Base-by-base conservation (phyloP, 1,139 yeast species). In the Zygosaccharomyces sapae region DNA sequence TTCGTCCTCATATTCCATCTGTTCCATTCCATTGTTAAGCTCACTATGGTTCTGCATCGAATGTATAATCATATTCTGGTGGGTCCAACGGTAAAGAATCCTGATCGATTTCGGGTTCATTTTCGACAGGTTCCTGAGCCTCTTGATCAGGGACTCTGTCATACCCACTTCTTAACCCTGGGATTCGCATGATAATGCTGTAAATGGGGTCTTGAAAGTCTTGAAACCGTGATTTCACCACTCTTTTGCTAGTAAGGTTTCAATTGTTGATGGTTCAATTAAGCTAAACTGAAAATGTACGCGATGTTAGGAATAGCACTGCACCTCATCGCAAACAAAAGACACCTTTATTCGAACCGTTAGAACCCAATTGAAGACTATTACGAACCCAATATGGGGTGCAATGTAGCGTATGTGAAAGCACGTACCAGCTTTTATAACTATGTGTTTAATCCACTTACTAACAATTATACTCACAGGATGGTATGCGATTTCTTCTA, bases 401-500 rank as follows among this genome's bases (percentile, higher is more conserved):
- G 72, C 55, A 73, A 72, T 53, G 72, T 73, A 48, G 77, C 77
- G 76, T 72, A 62, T 53, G 76, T 63, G 25, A 9, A 12, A 22
- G n/a, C 24, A 16, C n/a, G 12, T 37, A 27, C 20, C 33, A 12
- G 38, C 19, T 29, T 31, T 41, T 31, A 19, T 41, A 24, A 7
- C 25, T 29, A 6, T 19, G 27, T 27, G 9, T 27, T 9, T 5
- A 9, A 27, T 27, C 3, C 10, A 10, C 12, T 27, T 25, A 12
- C 38, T 43, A 19, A 41, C 39, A 38, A 18, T 29, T 10, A 2
- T 13, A 30, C n/a, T 31, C 29, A 33, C 20, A 84, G 87, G 8
- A 90, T 90, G 97, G 87, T 90, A 2, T 85, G 96, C 38, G 99
- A 94, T 69, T 94, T 89, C 73, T 94, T 92, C 79, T 94, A 86